These are phyloP conservation scores for Litchi chinensis DNA, from an alignment of 345 rosid genomes.

Conservation along the genomic window DNA sequence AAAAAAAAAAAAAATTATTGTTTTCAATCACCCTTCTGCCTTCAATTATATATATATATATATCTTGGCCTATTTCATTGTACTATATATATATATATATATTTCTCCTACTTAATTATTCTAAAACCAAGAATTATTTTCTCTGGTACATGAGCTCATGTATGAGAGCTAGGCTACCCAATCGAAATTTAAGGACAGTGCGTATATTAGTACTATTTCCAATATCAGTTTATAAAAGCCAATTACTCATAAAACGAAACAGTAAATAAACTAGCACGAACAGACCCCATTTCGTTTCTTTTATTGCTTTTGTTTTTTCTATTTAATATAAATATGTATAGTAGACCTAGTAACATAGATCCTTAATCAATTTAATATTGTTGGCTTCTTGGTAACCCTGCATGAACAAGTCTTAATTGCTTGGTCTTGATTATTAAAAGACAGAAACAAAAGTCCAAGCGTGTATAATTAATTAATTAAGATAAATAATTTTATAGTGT, in stretches of 20 bases:
- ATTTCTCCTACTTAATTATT: no score
- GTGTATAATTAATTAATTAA: background rate
- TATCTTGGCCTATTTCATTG: slow-evolving; percentile 1
- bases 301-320: background rate
- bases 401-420: slow-evolving; percentile 19
- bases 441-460: slow-evolving; percentile 22
- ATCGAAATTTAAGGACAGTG: slow-evolving; percentile 11
- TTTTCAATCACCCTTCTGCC: background rate
- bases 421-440: slow-evolving; percentile 12
- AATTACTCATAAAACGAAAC: slow-evolving; percentile 17
- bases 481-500: background rate
- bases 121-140: slow-evolving; percentile 41
- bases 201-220: slow-evolving; percentile 25
- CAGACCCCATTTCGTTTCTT: slow-evolving; percentile 26
- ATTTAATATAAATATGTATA: slow-evolving; percentile 22
- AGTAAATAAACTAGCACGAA: background rate
- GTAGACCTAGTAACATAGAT: slow-evolving; percentile 29
- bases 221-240: slow-evolving; percentile 7
- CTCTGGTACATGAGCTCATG: slow-evolving; percentile 28
- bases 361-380: slow-evolving; percentile 37
- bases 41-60: background rate
- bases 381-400: slow-evolving; percentile 46
- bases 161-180: slow-evolving; percentile 27
- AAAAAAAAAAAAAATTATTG: background rate
- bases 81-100: background rate